Evolutionary conservation across 441 rosid genomes (phyloP).

Genomic region (Pelargonium myrrhifolium): DNA sequence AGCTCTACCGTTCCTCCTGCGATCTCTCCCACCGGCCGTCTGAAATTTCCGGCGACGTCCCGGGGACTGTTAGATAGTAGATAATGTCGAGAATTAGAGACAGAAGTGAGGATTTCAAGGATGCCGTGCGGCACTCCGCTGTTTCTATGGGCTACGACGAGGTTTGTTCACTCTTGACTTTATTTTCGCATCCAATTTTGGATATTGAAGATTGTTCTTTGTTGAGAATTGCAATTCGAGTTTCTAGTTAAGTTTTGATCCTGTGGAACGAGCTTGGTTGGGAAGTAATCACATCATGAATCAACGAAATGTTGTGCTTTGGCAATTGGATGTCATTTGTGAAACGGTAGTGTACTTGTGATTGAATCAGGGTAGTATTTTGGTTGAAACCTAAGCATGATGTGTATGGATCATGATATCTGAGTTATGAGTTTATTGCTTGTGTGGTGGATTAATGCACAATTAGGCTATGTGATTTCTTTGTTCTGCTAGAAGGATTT

Average conservation of each 20-base stretch:
- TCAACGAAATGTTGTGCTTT: too few species aligned
- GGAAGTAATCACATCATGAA: too few species aligned
- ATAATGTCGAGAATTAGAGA: slow-evolving; percentile 76
- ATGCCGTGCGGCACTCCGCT: slow-evolving; percentile 61
- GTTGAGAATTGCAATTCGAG: neutral
- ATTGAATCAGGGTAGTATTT: neutral
- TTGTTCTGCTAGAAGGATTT: slow-evolving; percentile 7
- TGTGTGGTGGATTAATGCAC: neutral
- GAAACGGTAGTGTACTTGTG: too few species aligned
- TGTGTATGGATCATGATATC: neutral
- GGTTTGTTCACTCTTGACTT: slow-evolving; percentile 30
- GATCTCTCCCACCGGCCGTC: slow-evolving; percentile 4
- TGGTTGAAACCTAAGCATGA: neutral
- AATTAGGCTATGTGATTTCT: neutral
- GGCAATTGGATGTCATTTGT: too few species aligned
- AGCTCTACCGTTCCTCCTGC: neutral
- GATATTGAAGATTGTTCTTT: neutral
- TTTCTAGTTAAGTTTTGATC: neutral
- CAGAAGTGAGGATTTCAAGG: slow-evolving; percentile 88
- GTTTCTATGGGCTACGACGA: slow-evolving; percentile 61
- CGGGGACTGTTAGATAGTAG: slow-evolving; percentile 2
- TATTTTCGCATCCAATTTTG: neutral
- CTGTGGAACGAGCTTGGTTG: too few species aligned
- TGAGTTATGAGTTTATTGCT: neutral
- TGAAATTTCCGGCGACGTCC: neutral